Conservation (phyloP, 352 stramenopile species). For the Pythium rhizo-oryzae region DNA sequence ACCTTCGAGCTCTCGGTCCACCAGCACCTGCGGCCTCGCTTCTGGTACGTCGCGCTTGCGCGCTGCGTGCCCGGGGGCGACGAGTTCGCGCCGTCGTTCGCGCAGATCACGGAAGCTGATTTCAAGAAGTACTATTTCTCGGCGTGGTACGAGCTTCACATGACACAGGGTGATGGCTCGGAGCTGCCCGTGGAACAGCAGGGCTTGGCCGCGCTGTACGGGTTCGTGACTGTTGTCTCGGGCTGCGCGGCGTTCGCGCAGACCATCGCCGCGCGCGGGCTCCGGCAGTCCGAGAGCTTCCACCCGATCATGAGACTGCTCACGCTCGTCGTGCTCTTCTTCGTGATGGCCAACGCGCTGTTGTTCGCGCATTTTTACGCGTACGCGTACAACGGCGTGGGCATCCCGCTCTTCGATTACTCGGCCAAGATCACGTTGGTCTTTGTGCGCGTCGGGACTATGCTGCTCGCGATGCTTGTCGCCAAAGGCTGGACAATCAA, state of each 20-base stretch:
- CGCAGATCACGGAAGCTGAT: constrained; percentile 67
- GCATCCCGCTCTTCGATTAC: constrained; percentile 71
- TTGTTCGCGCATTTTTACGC: constrained; percentile 64
- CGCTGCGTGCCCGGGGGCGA: constrained; percentile 72
- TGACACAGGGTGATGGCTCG: constrained; percentile 63
- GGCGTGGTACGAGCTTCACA: constrained; percentile 79
- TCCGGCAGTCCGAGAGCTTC: constrained; percentile 70
- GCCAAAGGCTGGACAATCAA: constrained; percentile 87
- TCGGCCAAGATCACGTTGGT: constrained; percentile 69
- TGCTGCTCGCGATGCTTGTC: constrained; percentile 74
- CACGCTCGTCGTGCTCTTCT: constrained; percentile 65
- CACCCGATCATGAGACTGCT: constrained; percentile 78
- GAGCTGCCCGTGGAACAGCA: constrained; percentile 74
- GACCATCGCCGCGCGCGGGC: constrained; percentile 41
- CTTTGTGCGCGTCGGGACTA: constrained; percentile 67
- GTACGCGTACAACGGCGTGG: constrained; percentile 66
- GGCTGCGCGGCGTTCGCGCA: constrained; percentile 40
- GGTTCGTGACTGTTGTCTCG: constrained; percentile 48
- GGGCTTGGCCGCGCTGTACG: constrained; percentile 59
- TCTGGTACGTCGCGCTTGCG: constrained; percentile 75
- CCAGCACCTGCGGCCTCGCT: constrained; percentile 65
- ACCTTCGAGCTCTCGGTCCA: constrained; percentile 65
- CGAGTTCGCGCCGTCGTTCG: constrained; percentile 58
- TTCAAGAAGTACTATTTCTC: constrained; percentile 83
- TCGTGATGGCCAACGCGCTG: constrained; percentile 60